Base-by-base conservation (phyloP, 23 red algal genomes). In the Agarophyton chilense region DNA sequence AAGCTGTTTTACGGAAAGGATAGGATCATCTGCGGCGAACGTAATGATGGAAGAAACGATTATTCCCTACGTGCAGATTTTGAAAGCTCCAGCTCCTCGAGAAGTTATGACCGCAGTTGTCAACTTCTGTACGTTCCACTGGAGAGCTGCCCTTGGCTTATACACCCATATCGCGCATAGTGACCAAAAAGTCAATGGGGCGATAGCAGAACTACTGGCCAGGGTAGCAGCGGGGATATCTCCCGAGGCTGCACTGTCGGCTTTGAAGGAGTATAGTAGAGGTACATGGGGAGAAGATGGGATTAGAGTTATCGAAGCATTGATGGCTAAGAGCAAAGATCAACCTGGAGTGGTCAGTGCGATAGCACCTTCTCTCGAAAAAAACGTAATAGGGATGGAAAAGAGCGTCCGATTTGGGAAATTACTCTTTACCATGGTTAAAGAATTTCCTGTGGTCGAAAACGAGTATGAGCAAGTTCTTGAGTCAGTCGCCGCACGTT, bases 381-480 rank as follows among this genome's bases (percentile, higher is more conserved):
- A 55, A 29, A 91, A 91, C 63, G 74, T 91, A 10, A 46, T 73
- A 22, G 77, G 76, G 21, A 53, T 81, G 41, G 88, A 81, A 58
- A 91, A 91, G 39, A 91, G 88, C 52, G 77, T 91, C 5, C 76
- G 88, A 24, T 91, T 91, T 73, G 88, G 88, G 19, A 91, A 91
- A 64, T 64, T 91, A 52, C 76, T 91, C 36, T 91, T 91, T 58
- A 72, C 67, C 62, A 63, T 32, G 45, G 77, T 81, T 4, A 63
- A 71, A 16, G 88, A 82, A 25, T 25, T 82, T 26, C 77, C 88
- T 51, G 77, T 35, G 17, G 53, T 91, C 55, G 62, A 52, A 47
- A 67, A 79, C 55, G 51, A 79, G 24, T 72, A 81, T 61, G 50
- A 40, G 51, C 58, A 81, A 71, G 24, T 56, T 38, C 64, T 91